A percentile compares a stretch with the other conserved stretches of the same genome.
Conservation (phyloP, 176 grass and related monocot species). For the Thalia dealbata region DNA sequence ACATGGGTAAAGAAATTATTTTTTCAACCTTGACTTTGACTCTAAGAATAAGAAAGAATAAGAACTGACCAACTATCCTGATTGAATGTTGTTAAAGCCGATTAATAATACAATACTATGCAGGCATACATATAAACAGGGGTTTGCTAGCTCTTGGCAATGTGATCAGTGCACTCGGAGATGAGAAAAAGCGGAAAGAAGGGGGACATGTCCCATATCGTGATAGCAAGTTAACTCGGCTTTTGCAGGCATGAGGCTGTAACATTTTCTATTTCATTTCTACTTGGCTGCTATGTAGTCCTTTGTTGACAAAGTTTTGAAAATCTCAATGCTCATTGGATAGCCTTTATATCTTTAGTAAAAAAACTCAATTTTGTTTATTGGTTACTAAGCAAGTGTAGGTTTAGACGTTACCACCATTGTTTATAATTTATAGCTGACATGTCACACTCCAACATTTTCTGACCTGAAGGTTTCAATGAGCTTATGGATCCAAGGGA, state of each 20-base stretch:
- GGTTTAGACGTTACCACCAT: neutral
- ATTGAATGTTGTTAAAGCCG: too few relatives aligned
- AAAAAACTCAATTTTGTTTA: neutral
- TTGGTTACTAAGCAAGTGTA: neutral
- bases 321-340: too few relatives aligned
- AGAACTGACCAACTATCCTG: too few relatives aligned
- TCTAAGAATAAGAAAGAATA: too few relatives aligned
- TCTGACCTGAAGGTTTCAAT: neutral
- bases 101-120: slow-evolving; percentile 1
- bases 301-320: neutral
- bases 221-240: slow-evolving; percentile 70
- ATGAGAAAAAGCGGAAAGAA: slow-evolving; percentile 82
- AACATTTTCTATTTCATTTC: neutral
- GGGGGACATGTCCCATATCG: slow-evolving; percentile 67
- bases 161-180: slow-evolving; percentile 70
- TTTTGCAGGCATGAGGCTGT: slow-evolving; percentile 41
- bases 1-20: too few relatives aligned
- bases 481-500: neutral
- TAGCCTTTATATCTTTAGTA: too few relatives aligned
- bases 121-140: slow-evolving; percentile 80
- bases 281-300: neutral
- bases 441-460: neutral
- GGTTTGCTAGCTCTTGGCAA: slow-evolving; percentile 82
- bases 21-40: too few relatives aligned
- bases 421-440: neutral